These are phyloP conservation scores for Blastomyces parvus DNA, from an alignment of 2,329 filamentous ascomycete species.

Conservation along the genomic window DNA sequence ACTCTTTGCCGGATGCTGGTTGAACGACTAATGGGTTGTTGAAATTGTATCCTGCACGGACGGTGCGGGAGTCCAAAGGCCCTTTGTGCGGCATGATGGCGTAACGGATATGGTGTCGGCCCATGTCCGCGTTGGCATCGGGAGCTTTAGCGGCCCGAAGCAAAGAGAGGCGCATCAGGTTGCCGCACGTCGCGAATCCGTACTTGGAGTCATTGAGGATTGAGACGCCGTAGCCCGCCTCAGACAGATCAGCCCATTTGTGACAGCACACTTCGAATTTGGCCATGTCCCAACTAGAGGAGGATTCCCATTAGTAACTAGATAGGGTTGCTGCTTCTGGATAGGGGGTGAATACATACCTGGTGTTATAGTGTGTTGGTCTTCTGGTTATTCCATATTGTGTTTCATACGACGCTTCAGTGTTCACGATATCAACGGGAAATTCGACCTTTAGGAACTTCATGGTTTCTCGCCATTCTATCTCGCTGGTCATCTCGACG, in stretches of 20 bases:
- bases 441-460: conserved; percentile 99
- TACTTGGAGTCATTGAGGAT: conserved; percentile 95
- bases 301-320: conserved; percentile 20
- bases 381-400: conserved; percentile 82
- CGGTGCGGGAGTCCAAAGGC: conserved; percentile 58
- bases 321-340: background rate
- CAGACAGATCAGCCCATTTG: conserved; percentile 84
- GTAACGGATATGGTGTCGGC: conserved; percentile 75
- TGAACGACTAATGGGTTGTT: conserved; percentile 66
- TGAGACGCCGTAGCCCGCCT: conserved; percentile 79
- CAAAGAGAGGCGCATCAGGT: conserved; percentile 78
- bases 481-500: conserved; percentile 70
- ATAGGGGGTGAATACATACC: conserved; percentile 34
- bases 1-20: conserved; percentile 24
- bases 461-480: conserved; percentile 97
- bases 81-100: conserved; percentile 81
- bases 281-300: conserved; percentile 75
- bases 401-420: conserved; percentile 88
- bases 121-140: conserved; percentile 92
- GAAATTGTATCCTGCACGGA: conserved; percentile 80
- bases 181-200: conserved; percentile 83
- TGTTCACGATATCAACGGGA: conserved; percentile 82
- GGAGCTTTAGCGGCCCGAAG: conserved; percentile 84
- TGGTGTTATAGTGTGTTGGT: conserved; percentile 96
- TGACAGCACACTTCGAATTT: conserved; percentile 97